Base-by-base conservation (phyloP, 1,284 basidiomycete genomes). In the Leccinum cinnamomeum region DNA sequence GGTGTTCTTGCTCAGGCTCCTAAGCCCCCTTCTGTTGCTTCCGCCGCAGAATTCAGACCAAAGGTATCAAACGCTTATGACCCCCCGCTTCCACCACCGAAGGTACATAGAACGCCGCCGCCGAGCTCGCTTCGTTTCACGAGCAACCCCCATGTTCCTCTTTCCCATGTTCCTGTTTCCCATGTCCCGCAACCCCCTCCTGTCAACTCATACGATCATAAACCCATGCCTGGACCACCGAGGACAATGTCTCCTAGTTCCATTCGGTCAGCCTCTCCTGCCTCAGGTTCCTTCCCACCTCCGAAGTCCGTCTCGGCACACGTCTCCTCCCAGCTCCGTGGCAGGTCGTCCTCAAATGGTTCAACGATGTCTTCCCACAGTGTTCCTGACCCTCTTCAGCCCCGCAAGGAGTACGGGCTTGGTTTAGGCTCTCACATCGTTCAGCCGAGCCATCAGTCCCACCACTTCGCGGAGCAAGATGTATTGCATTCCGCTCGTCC, bases 11-110 rank as follows among this genome's bases (percentile, higher is more conserved):
- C 59, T 23, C 70, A 71, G 39, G 61, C 70, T 57, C 73, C 80
- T 6, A 77, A 81, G 44, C 67, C 73, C 7, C 65, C 75, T 37
- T 71, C 71, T 14, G 70, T 78, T 5, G 76, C 80, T 37, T 68
- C 78, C 1, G 70, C 71, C 1, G 66, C 77, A 64, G 66, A 75
- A 76, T 78, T 83, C 72, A 75, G 90, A 59, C 88, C 89, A 16
- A 89, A 86, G 72, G 77, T 84, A 20, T 80, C 78, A 20, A 90
- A 92, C 68, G 91, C 91, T 1, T 93, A 92, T 68, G 91, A 93
- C 66, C 91, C 91, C 14, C 91, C 91, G 28, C 82, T 93, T 60
- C 87, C 85, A 20, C 79, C 82, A 5, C 78, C 80, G 18, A 85
- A 82, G 69, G 75, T 79, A 14, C 68, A 70, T 37, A 71, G 72